Evolutionary conservation across 2,329 filamentous ascomycete species (phyloP).

Genomic region (Sporothrix schenckii): DNA sequence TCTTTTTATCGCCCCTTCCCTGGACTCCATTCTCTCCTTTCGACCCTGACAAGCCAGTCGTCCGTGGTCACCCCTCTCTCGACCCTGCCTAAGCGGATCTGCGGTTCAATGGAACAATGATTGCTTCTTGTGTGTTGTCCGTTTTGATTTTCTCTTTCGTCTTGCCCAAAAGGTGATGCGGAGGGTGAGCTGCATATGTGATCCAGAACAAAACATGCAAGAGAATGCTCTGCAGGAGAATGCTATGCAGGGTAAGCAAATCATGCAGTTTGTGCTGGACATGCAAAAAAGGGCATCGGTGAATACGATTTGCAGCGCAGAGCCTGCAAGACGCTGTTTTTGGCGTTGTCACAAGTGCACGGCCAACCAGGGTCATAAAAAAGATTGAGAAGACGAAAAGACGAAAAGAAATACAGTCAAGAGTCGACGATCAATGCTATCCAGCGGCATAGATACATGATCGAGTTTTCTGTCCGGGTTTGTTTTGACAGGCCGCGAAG

Average conservation of each 20-base stretch:
- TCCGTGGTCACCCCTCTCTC: background rate
- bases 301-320: slow-evolving; percentile 5
- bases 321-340: background rate
- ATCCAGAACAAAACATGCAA: background rate
- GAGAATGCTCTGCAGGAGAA: background rate
- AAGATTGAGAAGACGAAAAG: no score
- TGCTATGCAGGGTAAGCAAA: slow-evolving; percentile 1
- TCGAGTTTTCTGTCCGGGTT: no score
- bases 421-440: background rate
- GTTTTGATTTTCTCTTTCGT: background rate
- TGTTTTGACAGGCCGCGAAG: no score
- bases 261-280: background rate
- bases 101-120: slow-evolving; percentile 21
- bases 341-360: no score
- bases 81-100: slow-evolving; percentile 11
- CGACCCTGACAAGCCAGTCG: background rate
- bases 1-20: background rate
- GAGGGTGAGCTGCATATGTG: background rate
- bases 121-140: slow-evolving; percentile 20
- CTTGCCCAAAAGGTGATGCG: background rate
- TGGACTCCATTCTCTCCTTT: no score
- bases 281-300: background rate
- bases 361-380: background rate
- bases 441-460: no score
- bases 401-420: background rate